phyloP scores from a whole-genome alignment of 768 basidiomycete genomes.

The Phallus indusiatus region DNA sequence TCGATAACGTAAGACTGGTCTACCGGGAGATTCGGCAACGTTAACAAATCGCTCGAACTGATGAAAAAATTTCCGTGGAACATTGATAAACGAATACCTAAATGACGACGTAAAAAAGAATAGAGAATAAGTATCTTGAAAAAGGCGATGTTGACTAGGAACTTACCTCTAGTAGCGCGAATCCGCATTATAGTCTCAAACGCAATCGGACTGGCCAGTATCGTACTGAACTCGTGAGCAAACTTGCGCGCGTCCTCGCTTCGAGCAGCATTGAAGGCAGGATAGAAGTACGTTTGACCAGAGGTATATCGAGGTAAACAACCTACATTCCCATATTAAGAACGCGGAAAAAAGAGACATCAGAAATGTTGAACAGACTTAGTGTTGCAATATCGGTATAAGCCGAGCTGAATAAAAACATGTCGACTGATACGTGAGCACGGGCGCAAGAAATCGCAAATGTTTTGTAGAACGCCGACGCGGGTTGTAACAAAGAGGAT shows the following conservation, averaged over 20 bases:
- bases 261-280: conserved; percentile 90
- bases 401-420: conserved; percentile 92
- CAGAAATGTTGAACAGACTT: conserved; percentile 35
- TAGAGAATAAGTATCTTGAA: background rate
- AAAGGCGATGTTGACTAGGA: background rate
- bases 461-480: conserved; percentile 95
- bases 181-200: conserved; percentile 97
- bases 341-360: too few relatives aligned
- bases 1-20: conserved; percentile 96
- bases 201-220: conserved; percentile 89
- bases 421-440: conserved; percentile 94
- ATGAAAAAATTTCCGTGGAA: conserved; percentile 99
- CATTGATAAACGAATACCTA: conserved; percentile 87
- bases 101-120: too few relatives aligned
- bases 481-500: conserved; percentile 86
- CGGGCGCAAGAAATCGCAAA: conserved; percentile 98
- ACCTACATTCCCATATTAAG: conserved; percentile 32
- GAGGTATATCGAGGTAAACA: conserved; percentile 95
- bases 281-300: conserved; percentile 97
- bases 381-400: conserved; percentile 96
- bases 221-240: conserved; percentile 92
- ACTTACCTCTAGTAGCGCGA: conserved; percentile 80
- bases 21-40: conserved; percentile 93
- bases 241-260: conserved; percentile 98
- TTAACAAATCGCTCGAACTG: conserved; percentile 89